These are phyloP conservation scores for Fragaria vesca DNA, from an alignment of 306 rosid genomes.

Conservation along the genomic window DNA sequence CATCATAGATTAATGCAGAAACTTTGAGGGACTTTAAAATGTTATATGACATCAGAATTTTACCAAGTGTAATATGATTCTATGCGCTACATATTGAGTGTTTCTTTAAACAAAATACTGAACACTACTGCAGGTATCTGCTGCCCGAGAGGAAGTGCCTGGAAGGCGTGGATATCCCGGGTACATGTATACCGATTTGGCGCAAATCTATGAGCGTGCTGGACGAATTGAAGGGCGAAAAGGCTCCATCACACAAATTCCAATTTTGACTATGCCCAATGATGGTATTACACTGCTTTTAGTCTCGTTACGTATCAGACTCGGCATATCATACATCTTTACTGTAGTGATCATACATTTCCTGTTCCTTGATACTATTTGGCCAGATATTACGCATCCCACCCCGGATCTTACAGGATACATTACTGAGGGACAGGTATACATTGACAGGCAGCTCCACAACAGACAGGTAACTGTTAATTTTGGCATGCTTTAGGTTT, in stretches of 20 bases:
- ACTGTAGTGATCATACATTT: slow-evolving; percentile 17
- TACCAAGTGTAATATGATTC: not conserved
- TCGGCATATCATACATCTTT: slow-evolving; percentile 18
- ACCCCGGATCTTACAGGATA: slow-evolving; percentile 99
- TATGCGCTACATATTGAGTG: not conserved
- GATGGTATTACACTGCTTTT: slow-evolving; percentile 58
- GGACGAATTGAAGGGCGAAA: slow-evolving; percentile 98
- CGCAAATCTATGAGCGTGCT: slow-evolving; percentile 98
- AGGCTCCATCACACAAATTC: slow-evolving; percentile 99
- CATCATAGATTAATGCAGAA: slow-evolving; percentile 9
- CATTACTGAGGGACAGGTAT: slow-evolving; percentile 98
- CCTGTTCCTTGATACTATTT: slow-evolving; percentile 26
- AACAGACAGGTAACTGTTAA: slow-evolving; percentile 78
- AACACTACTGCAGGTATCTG: slow-evolving; percentile 73
- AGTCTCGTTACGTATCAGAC: slow-evolving; percentile 6
- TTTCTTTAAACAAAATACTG: slow-evolving; percentile 18
- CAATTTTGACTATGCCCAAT: slow-evolving; percentile 96
- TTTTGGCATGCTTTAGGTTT: not conserved
- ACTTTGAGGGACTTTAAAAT: slow-evolving; percentile 12
- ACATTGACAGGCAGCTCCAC: slow-evolving; percentile 90
- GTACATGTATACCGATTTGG: slow-evolving; percentile 99
- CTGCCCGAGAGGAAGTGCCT: slow-evolving; percentile 99
- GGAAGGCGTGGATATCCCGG: slow-evolving; percentile 99
- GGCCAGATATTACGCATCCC: slow-evolving; percentile 93
- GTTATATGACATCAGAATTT: slow-evolving; percentile 7